phyloP scores from a whole-genome alignment of 257 asterid species.

The Perilla frutescens region DNA sequence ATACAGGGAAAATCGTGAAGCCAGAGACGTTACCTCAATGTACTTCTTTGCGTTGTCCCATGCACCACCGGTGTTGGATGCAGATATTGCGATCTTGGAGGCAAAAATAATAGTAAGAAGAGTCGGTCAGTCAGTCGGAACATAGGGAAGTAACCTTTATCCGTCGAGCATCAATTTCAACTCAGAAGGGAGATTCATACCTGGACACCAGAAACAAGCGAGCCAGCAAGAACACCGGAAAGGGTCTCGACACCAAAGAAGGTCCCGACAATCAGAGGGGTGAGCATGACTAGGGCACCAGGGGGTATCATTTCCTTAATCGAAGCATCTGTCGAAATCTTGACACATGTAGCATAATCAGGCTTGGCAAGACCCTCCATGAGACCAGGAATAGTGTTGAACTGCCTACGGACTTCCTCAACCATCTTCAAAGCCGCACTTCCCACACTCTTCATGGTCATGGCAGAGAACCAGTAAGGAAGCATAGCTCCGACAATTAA shows the following conservation, averaged over 20 bases:
- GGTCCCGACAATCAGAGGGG: constrained; percentile 81
- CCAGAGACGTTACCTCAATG: constrained; percentile 53
- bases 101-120: background rate
- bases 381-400: constrained; percentile 83
- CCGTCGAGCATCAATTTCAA: background rate
- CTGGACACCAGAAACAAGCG: constrained; percentile 96
- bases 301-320: constrained; percentile 93
- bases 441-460: constrained; percentile 97
- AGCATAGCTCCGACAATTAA: constrained; percentile 91
- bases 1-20: background rate
- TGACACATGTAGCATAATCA: constrained; percentile 87
- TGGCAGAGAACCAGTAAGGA: constrained; percentile 95
- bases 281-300: constrained; percentile 94
- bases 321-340: constrained; percentile 89
- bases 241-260: constrained; percentile 94
- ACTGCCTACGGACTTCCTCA: constrained; percentile 92
- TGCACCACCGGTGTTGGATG: constrained; percentile 81
- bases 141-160: background rate
- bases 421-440: constrained; percentile 95
- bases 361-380: constrained; percentile 86
- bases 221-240: constrained; percentile 90
- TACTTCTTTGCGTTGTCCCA: constrained; percentile 83
- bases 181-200: constrained; percentile 37
- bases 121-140: background rate
- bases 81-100: constrained; percentile 64